Evolutionary conservation across 768 basidiomycete species (phyloP), one percentile per base, ranked within the genome.

Genomic region (Tulasnella sp.): DNA sequence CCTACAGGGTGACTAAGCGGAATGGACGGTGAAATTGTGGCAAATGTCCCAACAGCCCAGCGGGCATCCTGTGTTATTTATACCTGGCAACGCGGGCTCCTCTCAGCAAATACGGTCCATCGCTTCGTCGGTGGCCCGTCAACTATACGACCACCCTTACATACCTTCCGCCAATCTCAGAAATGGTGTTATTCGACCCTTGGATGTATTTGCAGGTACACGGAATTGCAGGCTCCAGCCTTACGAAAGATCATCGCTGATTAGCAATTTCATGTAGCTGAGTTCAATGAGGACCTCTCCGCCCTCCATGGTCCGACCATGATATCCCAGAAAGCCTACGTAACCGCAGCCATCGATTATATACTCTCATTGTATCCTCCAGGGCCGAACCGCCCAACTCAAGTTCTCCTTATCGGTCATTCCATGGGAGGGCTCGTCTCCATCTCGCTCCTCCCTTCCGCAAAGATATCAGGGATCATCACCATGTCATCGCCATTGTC

Each of bases 341-440:
- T 88, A 11, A 72, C 79, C 31, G 73, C 76, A 44, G 84, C 85
- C 12, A 80, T 96, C 60, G 70, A 74, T 7, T 88, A 87, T 66
- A 86, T 97, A 62, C 78, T 92, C 41, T 83, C 85, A 0, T 73
- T 81, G 25, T 96, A 97, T 69, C 79, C 80, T 1, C 61, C 72
- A 5, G 15, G n/a, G 4, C 50, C 50, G n/a, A 38, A 30, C 11
- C 45, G 9, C 12, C 68, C 77, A 54, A 83, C 87, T 2, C 65
- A 73, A 34, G 80, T 98, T 56, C 79, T 86, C 49, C 67, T 98
- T 60, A 73, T 98, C 69, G 96, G 87, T 1, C 94, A 98, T 69
- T 97, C 93, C 10, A 99, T 99, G 96, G 96, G 96, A 22, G 96
- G 96, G 9, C 73, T 94, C 49, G 92, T 94, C 3, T 91, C 89